Base-by-base conservation (phyloP, 352 stramenopile genomes). In the Phytophthora hybrid region DNA sequence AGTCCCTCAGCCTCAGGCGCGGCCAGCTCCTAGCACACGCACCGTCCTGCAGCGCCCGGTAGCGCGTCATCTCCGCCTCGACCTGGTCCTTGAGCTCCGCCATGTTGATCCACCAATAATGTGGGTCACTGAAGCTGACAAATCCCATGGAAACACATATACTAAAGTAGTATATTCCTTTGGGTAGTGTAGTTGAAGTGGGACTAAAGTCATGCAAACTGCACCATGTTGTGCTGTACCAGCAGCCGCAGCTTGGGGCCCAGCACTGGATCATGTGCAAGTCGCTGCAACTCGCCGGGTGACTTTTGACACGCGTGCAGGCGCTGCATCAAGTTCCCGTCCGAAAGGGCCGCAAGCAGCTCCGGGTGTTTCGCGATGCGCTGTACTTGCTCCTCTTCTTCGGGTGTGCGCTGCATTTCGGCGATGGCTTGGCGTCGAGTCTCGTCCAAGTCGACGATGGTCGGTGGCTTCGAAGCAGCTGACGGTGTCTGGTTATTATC, bases 31-130 rank as follows among this genome's bases (percentile, higher is more conserved):
- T 41, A 39, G 41, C 4, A 1, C 71, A 60, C 64, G 90, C 57
- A 83, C 97, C 87, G 77, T 98, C 92, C 84, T 99, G 95, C 18
- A 99, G 82, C 56, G 77, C 76, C 63, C 92, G 92, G 82, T 98
- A 98, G 73, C 90, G 86, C 77, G 84, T 80, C 87, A 96, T 96
- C 77, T 98, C 81, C 84, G 84, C 86, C 86, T 97, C 90, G 21
- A 94, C 90, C 73, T 94, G 81, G 46, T 94, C 84, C 82, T 92
- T 93, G 41, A 79, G 72, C 53, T 78, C 76, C 13, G 64, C 59
- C 76, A 82, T 82, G 8, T 41, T 41, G 14, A 49, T 72, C 52
- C 41, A 59, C 31, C 32, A 76, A 66, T 66, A 37, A 57, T 52
- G 3, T 55, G 14, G 21, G 49, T 41, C 34, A 41, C 34, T 13